Percentiles rank a stretch among this genome's conserved stretches.
phyloP scores from a whole-genome alignment of 768 basidiomycete species.

The Pleurotus sapidus region DNA sequence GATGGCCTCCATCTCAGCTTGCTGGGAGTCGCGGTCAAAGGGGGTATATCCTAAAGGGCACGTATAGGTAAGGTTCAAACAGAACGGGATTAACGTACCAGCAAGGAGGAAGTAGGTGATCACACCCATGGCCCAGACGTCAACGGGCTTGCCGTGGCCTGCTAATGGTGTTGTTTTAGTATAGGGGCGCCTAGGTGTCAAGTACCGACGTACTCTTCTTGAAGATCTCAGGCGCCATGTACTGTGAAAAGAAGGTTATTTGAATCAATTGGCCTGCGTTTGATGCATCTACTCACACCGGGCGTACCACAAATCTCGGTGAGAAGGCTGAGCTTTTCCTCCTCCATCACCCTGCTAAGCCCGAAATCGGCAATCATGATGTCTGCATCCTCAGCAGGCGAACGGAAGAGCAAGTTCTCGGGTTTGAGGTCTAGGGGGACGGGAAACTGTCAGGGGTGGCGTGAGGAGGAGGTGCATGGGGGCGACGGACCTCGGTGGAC shows the following conservation, averaged over 20 bases:
- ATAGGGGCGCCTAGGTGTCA: not conserved
- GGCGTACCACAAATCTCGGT: slow-evolving; percentile 97
- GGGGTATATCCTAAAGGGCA: slow-evolving; percentile 77
- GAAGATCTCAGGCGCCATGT: slow-evolving; percentile 98
- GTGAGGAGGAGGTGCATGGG: not conserved
- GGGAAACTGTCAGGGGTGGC: not conserved
- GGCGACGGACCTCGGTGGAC: slow-evolving; percentile 77
- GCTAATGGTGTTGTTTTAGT: slow-evolving; percentile 34
- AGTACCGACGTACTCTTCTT: slow-evolving; percentile 61
- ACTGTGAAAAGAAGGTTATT: slow-evolving; percentile 33
- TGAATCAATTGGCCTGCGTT: not conserved
- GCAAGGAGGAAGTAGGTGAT: slow-evolving; percentile 94
- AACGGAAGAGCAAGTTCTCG: slow-evolving; percentile 95
- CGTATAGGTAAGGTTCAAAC: not conserved
- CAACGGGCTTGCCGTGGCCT: slow-evolving; percentile 93
- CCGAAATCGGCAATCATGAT: slow-evolving; percentile 99
- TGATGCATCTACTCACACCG: slow-evolving; percentile 46
- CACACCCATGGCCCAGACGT: slow-evolving; percentile 97
- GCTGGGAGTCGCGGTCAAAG: slow-evolving; percentile 88
- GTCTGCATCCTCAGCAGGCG: slow-evolving; percentile 84
- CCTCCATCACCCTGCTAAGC: slow-evolving; percentile 86
- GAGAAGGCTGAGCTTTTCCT: slow-evolving; percentile 80
- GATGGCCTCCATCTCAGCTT: slow-evolving; percentile 94
- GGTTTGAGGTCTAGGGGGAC: slow-evolving; percentile 79
- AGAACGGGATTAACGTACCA: not conserved